These are phyloP conservation scores for Amoeboaphelidium occidentale DNA, from an alignment of 371 early-diverging fungal genomes.

Conservation along the genomic window DNA sequence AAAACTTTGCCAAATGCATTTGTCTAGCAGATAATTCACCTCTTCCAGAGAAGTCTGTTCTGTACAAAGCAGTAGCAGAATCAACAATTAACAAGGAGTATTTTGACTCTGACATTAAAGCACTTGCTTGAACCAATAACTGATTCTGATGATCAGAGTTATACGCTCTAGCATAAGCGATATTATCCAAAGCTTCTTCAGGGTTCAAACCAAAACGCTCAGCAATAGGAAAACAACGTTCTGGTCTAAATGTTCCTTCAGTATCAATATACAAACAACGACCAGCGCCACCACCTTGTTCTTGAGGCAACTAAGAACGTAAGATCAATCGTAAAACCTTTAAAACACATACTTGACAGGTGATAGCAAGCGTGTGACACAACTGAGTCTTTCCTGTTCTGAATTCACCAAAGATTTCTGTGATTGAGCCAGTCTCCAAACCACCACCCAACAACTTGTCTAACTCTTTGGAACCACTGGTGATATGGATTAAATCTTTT, in stretches of 20 bases:
- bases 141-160: constrained; percentile 93
- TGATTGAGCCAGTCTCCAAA: constrained; percentile 95
- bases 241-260: constrained; percentile 96
- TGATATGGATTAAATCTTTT: constrained; percentile 58
- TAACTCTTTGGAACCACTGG: constrained; percentile 86
- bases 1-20: constrained; percentile 83
- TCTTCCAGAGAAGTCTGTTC: constrained; percentile 94
- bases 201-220: constrained; percentile 67
- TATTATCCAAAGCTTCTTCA: constrained; percentile 77
- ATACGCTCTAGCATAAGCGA: constrained; percentile 90
- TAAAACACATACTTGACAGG: constrained; percentile 52
- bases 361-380: constrained; percentile 94
- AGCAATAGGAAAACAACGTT: constrained; percentile 69
- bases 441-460: constrained; percentile 93
- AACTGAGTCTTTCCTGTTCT: constrained; percentile 98
- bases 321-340: neutral
- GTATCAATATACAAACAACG: constrained; percentile 98
- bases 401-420: constrained; percentile 99
- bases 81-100: constrained; percentile 87
- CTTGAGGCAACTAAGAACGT: constrained; percentile 34
- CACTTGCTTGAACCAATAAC: constrained; percentile 73
- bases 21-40: constrained; percentile 96
- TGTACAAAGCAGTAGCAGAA: constrained; percentile 86
- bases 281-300: constrained; percentile 84
- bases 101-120: constrained; percentile 85